Percentiles rank a stretch among this genome's conserved stretches.
Conservation (phyloP, 2,329 filamentous ascomycete genomes). For the Neofusicoccum sp. region DNA sequence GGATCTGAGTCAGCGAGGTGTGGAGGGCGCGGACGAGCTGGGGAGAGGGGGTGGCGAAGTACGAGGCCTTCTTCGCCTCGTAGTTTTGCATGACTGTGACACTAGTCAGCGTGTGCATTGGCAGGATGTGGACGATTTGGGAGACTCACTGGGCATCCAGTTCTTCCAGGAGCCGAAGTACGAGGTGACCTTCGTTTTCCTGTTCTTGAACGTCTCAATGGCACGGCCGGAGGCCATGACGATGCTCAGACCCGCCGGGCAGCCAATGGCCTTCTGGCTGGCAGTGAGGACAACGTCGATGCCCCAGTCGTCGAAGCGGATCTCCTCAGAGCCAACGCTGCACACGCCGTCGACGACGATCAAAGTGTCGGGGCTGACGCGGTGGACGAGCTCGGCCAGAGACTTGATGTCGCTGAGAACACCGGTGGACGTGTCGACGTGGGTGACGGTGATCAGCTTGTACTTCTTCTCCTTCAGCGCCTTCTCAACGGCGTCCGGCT, state of each 20-base stretch:
- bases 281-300: slow-evolving; percentile 92
- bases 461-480: slow-evolving; percentile 87
- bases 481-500: slow-evolving; percentile 82
- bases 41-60: slow-evolving; percentile 95
- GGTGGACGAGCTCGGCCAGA: slow-evolving; percentile 77
- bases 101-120: slow-evolving; percentile 22
- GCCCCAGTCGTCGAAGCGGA: slow-evolving; percentile 92
- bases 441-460: slow-evolving; percentile 91
- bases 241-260: slow-evolving; percentile 90
- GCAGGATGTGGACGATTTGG: neutral
- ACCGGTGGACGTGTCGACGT: slow-evolving; percentile 96
- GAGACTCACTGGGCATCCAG: slow-evolving; percentile 76
- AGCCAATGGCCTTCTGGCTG: slow-evolving; percentile 94
- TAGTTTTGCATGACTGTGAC: slow-evolving; percentile 92
- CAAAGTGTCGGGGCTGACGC: slow-evolving; percentile 86
- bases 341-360: slow-evolving; percentile 95
- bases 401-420: slow-evolving; percentile 88
- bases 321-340: slow-evolving; percentile 94
- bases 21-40: slow-evolving; percentile 92
- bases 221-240: slow-evolving; percentile 89
- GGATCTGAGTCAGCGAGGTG: slow-evolving; percentile 82
- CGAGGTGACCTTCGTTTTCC: slow-evolving; percentile 77
- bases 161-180: slow-evolving; percentile 98
- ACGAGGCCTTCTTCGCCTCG: slow-evolving; percentile 94
- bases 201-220: slow-evolving; percentile 73